Percentiles rank a stretch among this genome's conserved stretches.
Evolutionary conservation across 2,329 filamentous ascomycete species (phyloP).

Genomic region (Aspergillus eucalypticola): DNA sequence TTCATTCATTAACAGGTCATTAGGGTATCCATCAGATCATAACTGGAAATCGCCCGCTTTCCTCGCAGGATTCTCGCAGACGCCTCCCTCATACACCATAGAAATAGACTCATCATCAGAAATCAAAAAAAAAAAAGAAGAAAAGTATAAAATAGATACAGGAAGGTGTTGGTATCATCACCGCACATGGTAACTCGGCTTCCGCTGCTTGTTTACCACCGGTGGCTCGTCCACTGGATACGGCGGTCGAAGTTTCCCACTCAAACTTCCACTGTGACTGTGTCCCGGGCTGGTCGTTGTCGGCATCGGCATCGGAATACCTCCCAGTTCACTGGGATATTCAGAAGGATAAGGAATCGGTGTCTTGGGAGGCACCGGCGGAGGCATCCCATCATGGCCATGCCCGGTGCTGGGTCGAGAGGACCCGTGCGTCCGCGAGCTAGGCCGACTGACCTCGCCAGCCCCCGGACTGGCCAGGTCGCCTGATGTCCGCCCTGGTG

Average conservation of each 20-base stretch:
- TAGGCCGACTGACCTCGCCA: conserved; percentile 23
- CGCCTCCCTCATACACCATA: not conserved
- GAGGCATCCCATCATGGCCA: conserved; percentile 48
- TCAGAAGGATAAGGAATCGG: conserved; percentile 60
- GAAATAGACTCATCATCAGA: not conserved
- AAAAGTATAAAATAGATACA: conserved; percentile 17
- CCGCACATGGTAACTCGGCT: conserved; percentile 69
- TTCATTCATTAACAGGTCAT: not conserved
- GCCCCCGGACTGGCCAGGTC: conserved; percentile 36
- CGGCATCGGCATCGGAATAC: conserved; percentile 39
- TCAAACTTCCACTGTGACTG: conserved; percentile 11
- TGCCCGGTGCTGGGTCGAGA: conserved; percentile 41
- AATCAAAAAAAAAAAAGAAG: not conserved
- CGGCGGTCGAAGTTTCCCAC: conserved; percentile 55
- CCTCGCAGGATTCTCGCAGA: not conserved
- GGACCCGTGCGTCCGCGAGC: conserved; percentile 29
- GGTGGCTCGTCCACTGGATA: conserved; percentile 83
- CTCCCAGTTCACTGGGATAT: conserved; percentile 26
- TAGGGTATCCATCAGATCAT: conserved; percentile 10
- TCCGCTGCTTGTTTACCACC: conserved; percentile 78
- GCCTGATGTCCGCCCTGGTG: conserved; percentile 30
- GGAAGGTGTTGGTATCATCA: conserved; percentile 30
- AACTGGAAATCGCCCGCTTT: not conserved
- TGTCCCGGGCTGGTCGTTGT: conserved; percentile 15
- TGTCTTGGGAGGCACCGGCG: conserved; percentile 75